Percentiles rank a stretch among this genome's conserved stretches.
These are phyloP conservation scores for Colletotrichum sublineola DNA, from an alignment of 2,329 filamentous ascomycete genomes.

Conservation along the genomic window DNA sequence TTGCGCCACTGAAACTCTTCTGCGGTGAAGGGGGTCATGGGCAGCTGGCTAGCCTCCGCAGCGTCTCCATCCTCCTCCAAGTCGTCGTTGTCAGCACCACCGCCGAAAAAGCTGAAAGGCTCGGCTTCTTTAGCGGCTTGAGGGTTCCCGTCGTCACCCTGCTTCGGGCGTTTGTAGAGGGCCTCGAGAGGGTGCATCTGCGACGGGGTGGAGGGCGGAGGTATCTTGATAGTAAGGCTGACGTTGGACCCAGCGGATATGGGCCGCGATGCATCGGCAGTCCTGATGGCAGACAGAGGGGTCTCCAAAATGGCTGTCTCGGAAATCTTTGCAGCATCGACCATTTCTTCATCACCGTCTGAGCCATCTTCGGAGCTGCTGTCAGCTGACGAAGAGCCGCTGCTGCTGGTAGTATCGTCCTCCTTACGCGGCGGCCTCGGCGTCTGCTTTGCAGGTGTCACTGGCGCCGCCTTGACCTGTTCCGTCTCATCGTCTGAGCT, in stretches of 20 bases:
- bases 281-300: constrained; percentile 42
- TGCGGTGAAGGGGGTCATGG: constrained; percentile 86
- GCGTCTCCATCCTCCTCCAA: constrained; percentile 49
- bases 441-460: constrained; percentile 32
- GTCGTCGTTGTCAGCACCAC: constrained; percentile 63
- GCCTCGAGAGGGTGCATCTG: constrained; percentile 89
- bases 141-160: constrained; percentile 50
- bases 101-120: constrained; percentile 77
- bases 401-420: constrained; percentile 45
- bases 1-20: constrained; percentile 82
- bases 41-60: constrained; percentile 56
- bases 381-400: constrained; percentile 46
- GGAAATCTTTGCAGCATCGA: constrained; percentile 37
- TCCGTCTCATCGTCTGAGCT: constrained; percentile 49
- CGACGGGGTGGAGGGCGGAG: constrained; percentile 59
- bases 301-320: constrained; percentile 13
- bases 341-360: constrained; percentile 46
- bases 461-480: constrained; percentile 18
- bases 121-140: constrained; percentile 19
- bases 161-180: constrained; percentile 83
- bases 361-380: constrained; percentile 43
- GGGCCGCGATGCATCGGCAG: constrained; percentile 55
- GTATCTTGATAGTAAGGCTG: constrained; percentile 69
- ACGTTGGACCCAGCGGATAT: constrained; percentile 65
- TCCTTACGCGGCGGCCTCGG: constrained; percentile 43